These are phyloP conservation scores for Trichosanthes truncata DNA, from an alignment of 306 rosid species.

Conservation along the genomic window DNA sequence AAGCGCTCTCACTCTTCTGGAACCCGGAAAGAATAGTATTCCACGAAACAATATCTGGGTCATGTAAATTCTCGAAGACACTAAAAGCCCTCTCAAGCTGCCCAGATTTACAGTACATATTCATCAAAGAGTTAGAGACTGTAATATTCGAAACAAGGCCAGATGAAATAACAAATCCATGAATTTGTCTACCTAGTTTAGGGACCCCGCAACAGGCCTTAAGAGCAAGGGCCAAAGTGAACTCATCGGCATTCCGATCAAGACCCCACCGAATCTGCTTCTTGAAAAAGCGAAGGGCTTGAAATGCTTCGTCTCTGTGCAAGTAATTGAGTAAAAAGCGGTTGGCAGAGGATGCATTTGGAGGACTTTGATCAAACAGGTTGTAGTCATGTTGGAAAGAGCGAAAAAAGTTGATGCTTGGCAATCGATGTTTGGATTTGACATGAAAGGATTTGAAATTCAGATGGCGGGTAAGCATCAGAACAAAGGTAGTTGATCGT, in stretches of 20 bases:
- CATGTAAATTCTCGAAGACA: slow-evolving; percentile 43
- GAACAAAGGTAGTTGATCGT: background rate
- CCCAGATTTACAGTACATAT: slow-evolving; percentile 62
- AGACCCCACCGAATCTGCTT: slow-evolving; percentile 24
- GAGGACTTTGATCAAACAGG: slow-evolving; percentile 36
- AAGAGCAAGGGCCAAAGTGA: slow-evolving; percentile 42
- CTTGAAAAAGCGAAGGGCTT: slow-evolving; percentile 41
- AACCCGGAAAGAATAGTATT: slow-evolving; percentile 77
- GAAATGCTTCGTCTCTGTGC: slow-evolving; percentile 29
- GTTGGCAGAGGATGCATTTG: slow-evolving; percentile 31
- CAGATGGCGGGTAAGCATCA: slow-evolving; percentile 38
- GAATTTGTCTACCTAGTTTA: slow-evolving; percentile 45
- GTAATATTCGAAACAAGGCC: slow-evolving; percentile 35
- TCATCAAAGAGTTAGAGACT: slow-evolving; percentile 71
- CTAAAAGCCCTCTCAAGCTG: slow-evolving; percentile 28
- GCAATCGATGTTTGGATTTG: slow-evolving; percentile 12
- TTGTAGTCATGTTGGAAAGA: slow-evolving; percentile 33
- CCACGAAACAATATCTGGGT: slow-evolving; percentile 70
- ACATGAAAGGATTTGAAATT: slow-evolving; percentile 17
- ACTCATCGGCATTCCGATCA: slow-evolving; percentile 29
- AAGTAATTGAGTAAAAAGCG: slow-evolving; percentile 34
- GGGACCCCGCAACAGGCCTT: slow-evolving; percentile 63
- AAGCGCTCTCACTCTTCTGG: slow-evolving; percentile 42
- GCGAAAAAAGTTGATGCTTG: slow-evolving; percentile 1
- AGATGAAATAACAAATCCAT: slow-evolving; percentile 35